Percentiles rank a stretch among this genome's conserved stretches.
Evolutionary conservation across 2,329 filamentous ascomycete species (phyloP).

Genomic region (Pseudogymnoascus sp.): DNA sequence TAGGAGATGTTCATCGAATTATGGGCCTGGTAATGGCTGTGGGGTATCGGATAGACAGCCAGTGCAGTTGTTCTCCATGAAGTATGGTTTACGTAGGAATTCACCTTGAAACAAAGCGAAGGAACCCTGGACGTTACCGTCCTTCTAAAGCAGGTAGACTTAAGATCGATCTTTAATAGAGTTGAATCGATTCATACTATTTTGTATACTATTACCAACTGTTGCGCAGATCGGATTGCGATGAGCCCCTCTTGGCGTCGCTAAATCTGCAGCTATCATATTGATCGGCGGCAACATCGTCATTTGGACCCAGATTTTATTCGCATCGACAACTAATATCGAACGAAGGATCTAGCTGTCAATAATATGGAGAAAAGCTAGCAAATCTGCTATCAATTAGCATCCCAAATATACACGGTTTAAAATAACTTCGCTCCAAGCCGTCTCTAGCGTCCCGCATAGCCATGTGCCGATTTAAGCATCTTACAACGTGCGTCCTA

Average conservation of each 20-base stretch:
- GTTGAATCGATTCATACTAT: background rate
- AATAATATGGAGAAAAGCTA: background rate
- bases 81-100: background rate
- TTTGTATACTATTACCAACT: background rate
- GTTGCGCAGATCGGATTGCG: background rate
- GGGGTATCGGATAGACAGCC: background rate
- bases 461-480: background rate
- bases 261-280: background rate
- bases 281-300: background rate
- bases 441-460: background rate
- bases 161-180: background rate
- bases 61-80: background rate
- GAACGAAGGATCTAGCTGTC: background rate
- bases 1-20: background rate
- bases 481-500: background rate
- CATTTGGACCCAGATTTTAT: background rate
- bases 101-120: background rate
- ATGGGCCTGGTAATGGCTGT: background rate
- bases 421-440: background rate
- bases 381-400: background rate
- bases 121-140: background rate
- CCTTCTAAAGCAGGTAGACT: background rate
- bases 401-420: background rate
- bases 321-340: background rate
- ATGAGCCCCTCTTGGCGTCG: background rate